Conservation (phyloP, 805 yeast species). For the Wickerhamiella brachini region DNA sequence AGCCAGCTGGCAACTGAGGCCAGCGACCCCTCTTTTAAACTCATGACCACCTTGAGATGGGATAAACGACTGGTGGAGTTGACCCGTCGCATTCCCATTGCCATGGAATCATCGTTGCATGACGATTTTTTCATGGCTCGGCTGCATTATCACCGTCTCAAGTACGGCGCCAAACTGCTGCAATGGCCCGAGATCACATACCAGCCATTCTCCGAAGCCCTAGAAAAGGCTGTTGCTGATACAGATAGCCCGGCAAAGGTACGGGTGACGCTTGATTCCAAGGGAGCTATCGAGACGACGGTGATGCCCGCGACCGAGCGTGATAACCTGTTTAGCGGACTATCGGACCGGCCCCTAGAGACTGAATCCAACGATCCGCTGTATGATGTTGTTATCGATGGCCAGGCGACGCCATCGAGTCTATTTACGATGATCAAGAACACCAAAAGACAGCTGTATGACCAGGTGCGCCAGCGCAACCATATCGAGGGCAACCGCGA, state of each 20-base stretch:
- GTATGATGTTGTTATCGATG: conserved; percentile 47
- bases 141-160: conserved; percentile 49
- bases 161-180: conserved; percentile 42
- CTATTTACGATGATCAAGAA: conserved; percentile 80
- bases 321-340: conserved; percentile 20
- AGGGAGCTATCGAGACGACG: conserved; percentile 28
- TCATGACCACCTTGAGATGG: conserved; percentile 61
- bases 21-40: conserved; percentile 31
- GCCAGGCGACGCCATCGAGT: conserved; percentile 30
- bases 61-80: conserved; percentile 42
- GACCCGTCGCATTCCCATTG: conserved; percentile 17
- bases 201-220: conserved; percentile 29
- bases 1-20: conserved; percentile 2
- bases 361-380: conserved; percentile 15
- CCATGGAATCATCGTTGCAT: conserved; percentile 18
- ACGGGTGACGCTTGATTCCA: conserved; percentile 30
- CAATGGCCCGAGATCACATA: conserved; percentile 33
- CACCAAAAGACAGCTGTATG: conserved; percentile 53
- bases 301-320: conserved; percentile 24
- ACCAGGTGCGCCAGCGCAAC: conserved; percentile 40
- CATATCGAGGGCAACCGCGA: conserved; percentile 31
- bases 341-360: conserved; percentile 14
- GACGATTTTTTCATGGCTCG: conserved; percentile 45
- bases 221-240: conserved; percentile 18
- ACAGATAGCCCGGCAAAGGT: conserved; percentile 31